Evolutionary conservation across 2,329 filamentous ascomycete species (phyloP), one percentile per base, ranked within the genome.

Genomic region (Juglanconis oblonga): DNA sequence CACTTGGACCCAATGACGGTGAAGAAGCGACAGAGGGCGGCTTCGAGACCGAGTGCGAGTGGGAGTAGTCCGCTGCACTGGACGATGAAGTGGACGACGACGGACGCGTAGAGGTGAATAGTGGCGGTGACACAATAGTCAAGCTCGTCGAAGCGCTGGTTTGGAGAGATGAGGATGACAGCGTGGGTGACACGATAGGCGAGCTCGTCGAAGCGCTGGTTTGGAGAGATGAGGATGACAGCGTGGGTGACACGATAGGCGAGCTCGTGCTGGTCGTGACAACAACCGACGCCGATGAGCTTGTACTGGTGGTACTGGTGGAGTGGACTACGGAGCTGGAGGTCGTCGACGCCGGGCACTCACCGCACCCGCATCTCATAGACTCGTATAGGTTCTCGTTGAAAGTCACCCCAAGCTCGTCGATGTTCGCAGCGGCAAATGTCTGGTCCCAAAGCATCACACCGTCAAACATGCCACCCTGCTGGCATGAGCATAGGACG

Each of bases 361-460:
- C 56, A 6, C 42, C 45, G 40, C 62, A 62, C 5, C 53, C 57
- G 17, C 56, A 56, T 31, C 52, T 59, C 56, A 62, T 45, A 29
- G 56, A 48, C 33, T 67, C 67, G 57, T 69, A 67, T 7, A 69
- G 48, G n/a, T 52, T 55, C 61, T 70, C 61, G 48, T 67, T 66
- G 63, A 66, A 72, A 24, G 62, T 62, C 54, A 38, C 48, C n/a
- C 62, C 64, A 50, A 57, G 31, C 4, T 52, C 36, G 17, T 55
- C 49, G 42, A 65, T 64, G 29, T 65, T 42, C 49, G 59, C 62
- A 53, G 64, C 68, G 14, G 52, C 67, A 49, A 59, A 61, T 6
- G 52, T 56, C 40, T 63, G 57, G 40, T 74, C 72, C 71, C 71
- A 74, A 48, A 77, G 59, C 67, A 71, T 73, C 60, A 71, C 63